These are phyloP conservation scores for Groenewaldozyma auringiensis DNA, from an alignment of 1,139 yeast species.

Conservation along the genomic window DNA sequence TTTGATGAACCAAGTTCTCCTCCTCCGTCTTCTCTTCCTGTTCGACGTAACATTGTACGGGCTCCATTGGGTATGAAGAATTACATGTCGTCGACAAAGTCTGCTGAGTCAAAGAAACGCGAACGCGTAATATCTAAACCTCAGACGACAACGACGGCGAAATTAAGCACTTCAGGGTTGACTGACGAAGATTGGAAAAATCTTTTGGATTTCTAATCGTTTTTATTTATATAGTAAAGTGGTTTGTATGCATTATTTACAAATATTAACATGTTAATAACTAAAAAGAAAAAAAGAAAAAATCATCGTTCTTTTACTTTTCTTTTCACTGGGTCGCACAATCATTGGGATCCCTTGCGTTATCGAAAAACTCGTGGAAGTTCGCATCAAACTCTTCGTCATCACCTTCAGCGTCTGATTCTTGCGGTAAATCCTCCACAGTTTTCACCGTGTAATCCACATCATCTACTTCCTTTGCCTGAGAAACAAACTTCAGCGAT, in stretches of 20 bases:
- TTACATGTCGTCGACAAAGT: conserved; percentile 19
- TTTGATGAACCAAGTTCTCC: neutral
- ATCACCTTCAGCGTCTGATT: conserved; percentile 7
- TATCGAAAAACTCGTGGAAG: neutral
- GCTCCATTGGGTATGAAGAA: conserved; percentile 1
- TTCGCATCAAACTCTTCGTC: conserved; percentile 5
- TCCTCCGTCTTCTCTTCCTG: conserved; percentile 6
- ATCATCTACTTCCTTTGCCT: conserved; percentile 20
- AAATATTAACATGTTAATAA: neutral
- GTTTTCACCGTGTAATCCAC: conserved; percentile 16
- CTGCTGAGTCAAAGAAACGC: conserved; percentile 18
- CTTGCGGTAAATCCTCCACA: conserved; percentile 12
- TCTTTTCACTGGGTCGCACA: neutral
- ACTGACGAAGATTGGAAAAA: conserved; percentile 4
- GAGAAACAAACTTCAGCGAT: conserved; percentile 8
- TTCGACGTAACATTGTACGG: neutral
- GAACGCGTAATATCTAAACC: neutral
- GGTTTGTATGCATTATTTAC: neutral
- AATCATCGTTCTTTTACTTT: conserved; percentile 7
- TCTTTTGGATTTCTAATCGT: conserved; percentile 5
- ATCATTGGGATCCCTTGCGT: neutral
- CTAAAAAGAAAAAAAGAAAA: no score
- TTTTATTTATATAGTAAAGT: conserved; percentile 7
- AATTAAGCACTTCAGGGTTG: neutral
- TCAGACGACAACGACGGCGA: neutral